Conservation (phyloP, 495 filamentous ascomycete genomes). For the Sphaerosporella brunnea region DNA sequence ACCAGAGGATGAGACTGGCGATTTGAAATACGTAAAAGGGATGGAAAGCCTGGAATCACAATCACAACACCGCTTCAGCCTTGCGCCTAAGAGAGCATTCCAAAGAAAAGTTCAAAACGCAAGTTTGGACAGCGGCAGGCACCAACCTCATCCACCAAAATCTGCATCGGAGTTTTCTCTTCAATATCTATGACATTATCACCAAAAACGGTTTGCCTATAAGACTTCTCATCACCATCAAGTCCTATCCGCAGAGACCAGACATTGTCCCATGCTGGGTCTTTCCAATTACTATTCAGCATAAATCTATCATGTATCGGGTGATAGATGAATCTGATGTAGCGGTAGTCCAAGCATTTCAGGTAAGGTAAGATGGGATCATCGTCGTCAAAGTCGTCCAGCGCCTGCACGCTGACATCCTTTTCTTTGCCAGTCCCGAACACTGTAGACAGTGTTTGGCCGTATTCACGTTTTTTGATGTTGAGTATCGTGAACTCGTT, state of each 20-base stretch:
- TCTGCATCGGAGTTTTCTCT: conserved; percentile 61
- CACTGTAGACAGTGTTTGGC: conserved; percentile 65
- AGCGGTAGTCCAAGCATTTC: conserved; percentile 71
- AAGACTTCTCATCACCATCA: conserved; percentile 73
- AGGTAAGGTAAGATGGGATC: conserved; percentile 61
- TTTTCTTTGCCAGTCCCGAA: conserved; percentile 43
- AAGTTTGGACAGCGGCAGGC: no score
- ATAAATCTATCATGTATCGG: conserved; percentile 74
- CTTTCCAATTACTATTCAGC: conserved; percentile 77
- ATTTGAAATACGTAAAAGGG: conserved; percentile 98
- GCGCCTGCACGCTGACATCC: conserved; percentile 11
- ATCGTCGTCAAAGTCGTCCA: conserved; percentile 58
- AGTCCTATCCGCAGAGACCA: conserved; percentile 63
- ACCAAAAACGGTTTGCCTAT: conserved; percentile 72
- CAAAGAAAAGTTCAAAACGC: not conserved
- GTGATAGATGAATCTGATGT: conserved; percentile 83
- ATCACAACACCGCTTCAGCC: not conserved
- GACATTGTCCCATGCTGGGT: conserved; percentile 68
- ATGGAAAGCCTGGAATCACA: conserved; percentile 53
- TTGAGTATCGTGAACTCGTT: conserved; percentile 62
- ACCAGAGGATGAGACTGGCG: conserved; percentile 87
- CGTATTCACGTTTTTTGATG: conserved; percentile 50
- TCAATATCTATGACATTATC: conserved; percentile 78
- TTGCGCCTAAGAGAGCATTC: not conserved
- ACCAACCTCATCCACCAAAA: conserved; percentile 76